Conservation (phyloP, 306 rosid genomes). For the Glycine soja region DNA sequence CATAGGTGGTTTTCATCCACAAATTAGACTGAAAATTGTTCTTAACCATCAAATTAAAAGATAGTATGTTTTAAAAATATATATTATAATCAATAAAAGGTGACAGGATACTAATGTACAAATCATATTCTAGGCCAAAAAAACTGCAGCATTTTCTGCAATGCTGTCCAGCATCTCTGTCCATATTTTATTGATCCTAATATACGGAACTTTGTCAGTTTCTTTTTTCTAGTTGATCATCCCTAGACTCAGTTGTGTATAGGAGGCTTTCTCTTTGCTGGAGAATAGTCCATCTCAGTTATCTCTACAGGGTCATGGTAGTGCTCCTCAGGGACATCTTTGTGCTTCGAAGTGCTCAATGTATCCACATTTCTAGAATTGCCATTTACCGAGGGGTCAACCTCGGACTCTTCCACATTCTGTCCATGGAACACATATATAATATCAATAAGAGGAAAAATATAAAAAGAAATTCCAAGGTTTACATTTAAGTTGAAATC, state of each 20-base stretch:
- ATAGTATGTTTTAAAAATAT: conserved; percentile 26
- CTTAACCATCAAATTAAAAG: conserved; percentile 37
- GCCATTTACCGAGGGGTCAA: conserved; percentile 31
- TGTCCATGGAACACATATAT: conserved; percentile 47
- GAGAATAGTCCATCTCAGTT: conserved; percentile 91
- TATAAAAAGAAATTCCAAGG: background rate
- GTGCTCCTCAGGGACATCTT: conserved; percentile 41
- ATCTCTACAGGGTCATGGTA: conserved; percentile 63
- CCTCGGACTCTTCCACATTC: conserved; percentile 56
- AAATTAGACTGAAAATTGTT: too few relatives aligned
- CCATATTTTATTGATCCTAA: conserved; percentile 43
- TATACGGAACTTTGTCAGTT: conserved; percentile 27
- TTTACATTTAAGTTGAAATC: conserved; percentile 19
- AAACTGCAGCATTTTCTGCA: conserved; percentile 79
- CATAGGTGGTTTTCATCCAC: conserved; percentile 66
- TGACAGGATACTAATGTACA: conserved; percentile 57
- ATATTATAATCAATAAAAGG: conserved; percentile 41
- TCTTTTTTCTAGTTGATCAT: conserved; percentile 8
- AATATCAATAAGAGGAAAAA: conserved; percentile 24
- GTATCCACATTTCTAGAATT: conserved; percentile 44
- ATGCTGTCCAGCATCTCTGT: conserved; percentile 56
- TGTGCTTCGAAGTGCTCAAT: conserved; percentile 40
- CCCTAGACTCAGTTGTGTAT: conserved; percentile 70
- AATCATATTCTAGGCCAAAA: conserved; percentile 61
- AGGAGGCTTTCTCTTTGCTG: conserved; percentile 84